Evolutionary conservation across 495 filamentous ascomycete genomes (phyloP), one percentile per base, ranked within the genome.

Genomic region (Bacidia rubella): DNA sequence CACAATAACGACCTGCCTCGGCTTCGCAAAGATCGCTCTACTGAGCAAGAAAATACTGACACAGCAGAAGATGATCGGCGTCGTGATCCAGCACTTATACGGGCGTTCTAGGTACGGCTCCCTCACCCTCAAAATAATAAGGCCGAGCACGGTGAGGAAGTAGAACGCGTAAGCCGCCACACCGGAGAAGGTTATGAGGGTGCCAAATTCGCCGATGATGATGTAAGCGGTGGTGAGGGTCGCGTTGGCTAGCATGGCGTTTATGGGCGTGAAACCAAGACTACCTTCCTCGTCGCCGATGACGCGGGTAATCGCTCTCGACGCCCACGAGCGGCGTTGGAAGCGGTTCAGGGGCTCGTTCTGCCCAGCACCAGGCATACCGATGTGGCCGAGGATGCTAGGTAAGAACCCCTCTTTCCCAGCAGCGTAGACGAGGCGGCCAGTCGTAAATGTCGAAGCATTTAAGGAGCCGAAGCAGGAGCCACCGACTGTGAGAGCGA

Each of bases 91-190:
- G 15, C 88, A 92, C 63, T 76, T 79, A 66, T 97, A 98, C 1
- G 92, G 88, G 21, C 92, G 68, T 64, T 96, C 88, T 21, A 97
- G 73, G 52, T 79, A 69, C 7, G 93, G 93, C 64, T 97, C 92
- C 38, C 76, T 77, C n/a, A 96, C 83, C 22, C 92, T 73, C 55
- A 98, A 71, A 26, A 97, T 79, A 51, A 98, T 94, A 25, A 98
- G 73, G 0, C 92, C 92, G 0, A 98, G 78, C 1, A 98, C 92
- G 0, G 90, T 94, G 27, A 94, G 63, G 67, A 98, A 98, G 68
- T 98, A 98, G 64, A 97, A 97, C 0, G 83, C 86, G 64, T 97
- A 98, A 5, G 88, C 89, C 2, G 90, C 92, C 0, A 98, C 92
- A 25, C 93, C 92, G 68, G 95, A 96, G 68, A 98, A 98, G 3